A percentile compares a stretch with the other conserved stretches of the same genome.
Conservation (phyloP, 495 filamentous ascomycete genomes). For the Lepraria neglecta region DNA sequence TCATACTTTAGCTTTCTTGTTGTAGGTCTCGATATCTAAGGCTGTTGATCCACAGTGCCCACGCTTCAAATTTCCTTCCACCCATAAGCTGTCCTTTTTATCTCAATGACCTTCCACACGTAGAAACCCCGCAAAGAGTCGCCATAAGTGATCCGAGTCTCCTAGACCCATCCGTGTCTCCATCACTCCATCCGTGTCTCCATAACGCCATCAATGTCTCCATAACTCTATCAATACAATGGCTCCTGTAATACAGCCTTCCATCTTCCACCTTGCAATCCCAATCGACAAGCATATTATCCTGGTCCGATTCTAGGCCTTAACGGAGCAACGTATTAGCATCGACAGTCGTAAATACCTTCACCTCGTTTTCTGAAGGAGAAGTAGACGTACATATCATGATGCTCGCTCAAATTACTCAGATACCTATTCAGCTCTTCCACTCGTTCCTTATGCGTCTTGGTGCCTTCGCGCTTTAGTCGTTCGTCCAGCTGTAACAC, state of each 20-base stretch:
- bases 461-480: conserved; percentile 72
- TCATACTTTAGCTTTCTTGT: too few relatives aligned
- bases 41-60: too few relatives aligned
- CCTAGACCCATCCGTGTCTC: not conserved
- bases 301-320: conserved; percentile 73
- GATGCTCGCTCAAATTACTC: conserved; percentile 86
- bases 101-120: too few relatives aligned
- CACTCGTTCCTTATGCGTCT: conserved; percentile 95
- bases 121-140: too few relatives aligned
- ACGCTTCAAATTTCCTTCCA: too few relatives aligned
- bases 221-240: too few relatives aligned
- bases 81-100: too few relatives aligned
- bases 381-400: conserved; percentile 70
- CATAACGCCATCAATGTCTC: too few relatives aligned
- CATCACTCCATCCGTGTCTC: too few relatives aligned
- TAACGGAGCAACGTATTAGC: conserved; percentile 1
- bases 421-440: conserved; percentile 94
- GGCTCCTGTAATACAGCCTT: too few relatives aligned
- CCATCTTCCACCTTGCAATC: not conserved
- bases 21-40: too few relatives aligned
- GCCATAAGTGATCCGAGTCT: too few relatives aligned
- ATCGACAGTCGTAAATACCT: not conserved
- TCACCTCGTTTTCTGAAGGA: not conserved
- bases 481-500: conserved; percentile 50
- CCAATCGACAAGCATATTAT: conserved; percentile 33